Base-by-base conservation (phyloP, 2,329 filamentous ascomycete genomes). In the Colletotrichum sp. region DNA sequence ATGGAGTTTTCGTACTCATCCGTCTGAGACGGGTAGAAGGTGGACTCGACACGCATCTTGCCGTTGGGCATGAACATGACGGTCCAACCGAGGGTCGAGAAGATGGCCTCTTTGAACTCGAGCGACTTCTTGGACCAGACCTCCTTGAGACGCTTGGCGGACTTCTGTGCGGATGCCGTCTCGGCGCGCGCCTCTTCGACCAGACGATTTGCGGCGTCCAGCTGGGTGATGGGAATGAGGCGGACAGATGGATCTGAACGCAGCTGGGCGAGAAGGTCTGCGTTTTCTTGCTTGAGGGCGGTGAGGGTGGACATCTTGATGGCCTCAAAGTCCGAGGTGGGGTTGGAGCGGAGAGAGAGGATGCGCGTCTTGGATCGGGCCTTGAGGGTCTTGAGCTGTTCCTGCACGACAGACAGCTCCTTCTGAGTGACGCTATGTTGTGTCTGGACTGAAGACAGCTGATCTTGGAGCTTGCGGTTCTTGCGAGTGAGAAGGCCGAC, bases 51-150 rank as follows among this genome's bases (percentile, higher is more conserved):
- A 36, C 95, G 94, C 86, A 98, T 98, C 81, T 98, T 96, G 57
- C 97, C 97, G 83, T 98, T 98, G n/a, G 96, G 96, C 83, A 98
- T 94, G 83, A 99, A 99, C 36, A 97, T 96, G 15, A 99, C 92
- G 69, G 96, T 96, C 94, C 96, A 99, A 1, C 97, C 97, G 0
- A 99, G 90, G 1, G 98, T 94, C 24, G 93, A 95, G 78, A 96
- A 96, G 75, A 99, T 96, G 36, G 96, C 95, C 86, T 99, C 96
- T 66, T 98, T 95, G 87, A 99, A 99, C 86, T 99, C 97, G 80
- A 94, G 92, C 2, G 95, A 96, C 84, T 99, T 99, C 79, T 94
- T 92, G 0, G 92, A 92, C 94, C 95, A 99, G 73, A 99, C 97
- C 82, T 98, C 95, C 80, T 98, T 98, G 15, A 99, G 92, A 3